Evolutionary conservation across 2,329 filamentous ascomycete species (phyloP).

Genomic region (Aspergillus phoenicis): DNA sequence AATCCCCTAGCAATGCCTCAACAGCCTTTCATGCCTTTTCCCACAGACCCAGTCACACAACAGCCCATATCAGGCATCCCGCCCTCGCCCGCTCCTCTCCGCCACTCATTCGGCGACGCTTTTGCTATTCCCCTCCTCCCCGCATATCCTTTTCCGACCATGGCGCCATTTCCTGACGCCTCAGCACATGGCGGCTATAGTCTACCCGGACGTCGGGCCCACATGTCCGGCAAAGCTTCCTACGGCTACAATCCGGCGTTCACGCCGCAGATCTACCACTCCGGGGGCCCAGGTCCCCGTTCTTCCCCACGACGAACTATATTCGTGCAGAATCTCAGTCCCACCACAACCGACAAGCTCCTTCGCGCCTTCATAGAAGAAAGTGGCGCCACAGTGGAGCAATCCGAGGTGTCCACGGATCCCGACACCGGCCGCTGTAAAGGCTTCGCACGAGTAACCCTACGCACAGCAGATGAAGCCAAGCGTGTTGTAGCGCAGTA

Average conservation of each 20-base stretch:
- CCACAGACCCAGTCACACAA: slow-evolving; percentile 28
- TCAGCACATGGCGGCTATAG: slow-evolving; percentile 11
- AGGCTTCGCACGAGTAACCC: slow-evolving; percentile 34
- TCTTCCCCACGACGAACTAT: slow-evolving; percentile 25
- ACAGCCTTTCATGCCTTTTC: slow-evolving; percentile 32
- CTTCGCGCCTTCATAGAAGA: slow-evolving; percentile 34
- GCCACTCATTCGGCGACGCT: slow-evolving; percentile 32
- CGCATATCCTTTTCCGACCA: slow-evolving; percentile 30
- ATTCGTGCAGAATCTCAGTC: slow-evolving; percentile 33
- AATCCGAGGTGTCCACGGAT: slow-evolving; percentile 35
- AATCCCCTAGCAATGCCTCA: slow-evolving; percentile 27
- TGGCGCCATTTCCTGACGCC: slow-evolving; percentile 16
- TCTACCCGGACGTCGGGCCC: slow-evolving; percentile 2
- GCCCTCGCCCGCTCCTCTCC: slow-evolving; percentile 33
- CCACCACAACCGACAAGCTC: slow-evolving; percentile 31
- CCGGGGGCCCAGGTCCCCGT: slow-evolving; percentile 11
- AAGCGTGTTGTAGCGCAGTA: slow-evolving; percentile 36
- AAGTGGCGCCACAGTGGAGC: slow-evolving; percentile 32
- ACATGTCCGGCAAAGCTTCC: slow-evolving; percentile 8
- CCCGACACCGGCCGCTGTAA: slow-evolving; percentile 25
- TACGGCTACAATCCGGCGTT: slow-evolving; percentile 17
- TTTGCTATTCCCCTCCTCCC: slow-evolving; percentile 32
- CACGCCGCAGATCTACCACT: slow-evolving; percentile 13
- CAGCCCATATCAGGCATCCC: slow-evolving; percentile 27
- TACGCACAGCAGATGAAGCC: slow-evolving; percentile 39